phyloP scores from a whole-genome alignment of 148 eudicot species.

The Simmondsia chinensis region DNA sequence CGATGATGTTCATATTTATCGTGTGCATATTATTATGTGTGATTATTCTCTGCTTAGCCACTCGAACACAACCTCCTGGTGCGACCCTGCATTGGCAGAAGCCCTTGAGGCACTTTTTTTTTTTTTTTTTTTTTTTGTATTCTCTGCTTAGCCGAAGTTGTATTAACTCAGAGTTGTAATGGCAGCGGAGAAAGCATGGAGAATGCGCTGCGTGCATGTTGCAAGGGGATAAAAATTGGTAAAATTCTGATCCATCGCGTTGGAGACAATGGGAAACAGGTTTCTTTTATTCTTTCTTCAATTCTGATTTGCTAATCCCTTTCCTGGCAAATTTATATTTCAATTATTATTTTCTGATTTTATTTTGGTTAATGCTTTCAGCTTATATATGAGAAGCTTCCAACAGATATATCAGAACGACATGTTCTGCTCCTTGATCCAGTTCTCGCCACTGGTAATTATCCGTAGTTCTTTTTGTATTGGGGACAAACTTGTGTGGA shows the following conservation, averaged over 20 bases:
- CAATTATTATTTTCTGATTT: background rate
- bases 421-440: slow-evolving; percentile 97
- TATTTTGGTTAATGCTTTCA: slow-evolving; percentile 21
- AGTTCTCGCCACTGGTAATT: slow-evolving; percentile 96
- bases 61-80: no score
- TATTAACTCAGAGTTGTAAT: background rate
- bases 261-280: slow-evolving; percentile 98
- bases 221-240: slow-evolving; percentile 97
- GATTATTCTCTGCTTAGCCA: no score
- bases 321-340: background rate
- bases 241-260: slow-evolving; percentile 93
- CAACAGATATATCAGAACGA: slow-evolving; percentile 80
- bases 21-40: no score
- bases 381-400: slow-evolving; percentile 97
- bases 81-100: no score
- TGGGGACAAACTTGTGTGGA: no score
- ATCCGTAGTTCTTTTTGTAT: no score
- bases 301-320: background rate
- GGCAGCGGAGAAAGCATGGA: slow-evolving; percentile 98
- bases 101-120: no score
- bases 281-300: slow-evolving; percentile 3
- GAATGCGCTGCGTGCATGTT: slow-evolving; percentile 95
- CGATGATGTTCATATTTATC: no score
- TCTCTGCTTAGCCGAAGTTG: no score
- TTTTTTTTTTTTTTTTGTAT: no score